Base-by-base conservation (phyloP, 2,329 filamentous ascomycete genomes). In the Acephala macrosclerotiorum region DNA sequence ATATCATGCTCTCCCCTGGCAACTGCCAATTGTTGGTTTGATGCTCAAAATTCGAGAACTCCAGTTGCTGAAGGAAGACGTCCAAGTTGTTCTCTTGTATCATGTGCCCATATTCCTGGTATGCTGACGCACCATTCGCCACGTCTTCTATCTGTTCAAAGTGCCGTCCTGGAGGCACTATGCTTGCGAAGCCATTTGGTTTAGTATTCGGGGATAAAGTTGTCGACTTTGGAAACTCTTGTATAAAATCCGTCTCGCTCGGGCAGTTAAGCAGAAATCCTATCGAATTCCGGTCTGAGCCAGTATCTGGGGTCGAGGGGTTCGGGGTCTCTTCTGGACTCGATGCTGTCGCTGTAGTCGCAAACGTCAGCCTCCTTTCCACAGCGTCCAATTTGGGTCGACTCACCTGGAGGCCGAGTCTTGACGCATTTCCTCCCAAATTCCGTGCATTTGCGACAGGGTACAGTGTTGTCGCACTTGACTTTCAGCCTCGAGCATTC, bases 401-500 rank as follows among this genome's bases (percentile, higher is more conserved):
- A 58, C 68, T 49, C 42, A 74, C 73, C 69, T 61, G 66, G 40
- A 56, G 68, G 35, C 42, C 74, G 62, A 36, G 65, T 73, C 65
- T 74, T 76, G 42, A 75, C 70, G 65, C 75, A 75, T 22, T 58
- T 68, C 53, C 75, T 68, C 20, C 74, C 74, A 68, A 75, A 76
- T 38, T 77, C 75, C 22, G 65, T 70, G 60, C 75, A 77, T 64
- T 77, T 77, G 35, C 69, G 68, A 62, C 75, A 77, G 0, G 75
- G 75, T 11, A 72, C 68, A 59, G 74, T 69, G 57, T 72, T 75
- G 65, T 77, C 75, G 65, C 75, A 77, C 66, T 77, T 77, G 63
- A 77, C 71, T 63, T 77, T 77, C 35, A 77, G 61, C 56, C 75
- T 65, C 25, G 74, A 75, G 63, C 75, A 77, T 58, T 76, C 73